These are phyloP conservation scores for Plenodomus tracheiphilus DNA, from an alignment of 2,329 filamentous ascomycete species.

Conservation along the genomic window DNA sequence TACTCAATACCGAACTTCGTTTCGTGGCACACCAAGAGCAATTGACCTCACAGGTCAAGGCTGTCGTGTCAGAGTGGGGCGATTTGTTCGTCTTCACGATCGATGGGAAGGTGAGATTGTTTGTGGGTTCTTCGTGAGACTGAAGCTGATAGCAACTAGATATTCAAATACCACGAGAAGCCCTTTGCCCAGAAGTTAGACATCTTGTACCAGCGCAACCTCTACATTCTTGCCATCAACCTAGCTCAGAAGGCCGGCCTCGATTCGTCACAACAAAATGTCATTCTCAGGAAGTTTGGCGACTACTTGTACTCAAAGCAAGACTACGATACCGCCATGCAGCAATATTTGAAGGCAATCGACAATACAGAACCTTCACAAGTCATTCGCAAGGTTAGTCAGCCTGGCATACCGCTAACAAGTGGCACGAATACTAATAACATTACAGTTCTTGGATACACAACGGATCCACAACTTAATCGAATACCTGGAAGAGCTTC, in stretches of 20 bases:
- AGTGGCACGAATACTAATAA: conserved; percentile 10
- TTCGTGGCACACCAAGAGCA: conserved; percentile 90
- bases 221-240: conserved; percentile 89
- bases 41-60: conserved; percentile 76
- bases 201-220: conserved; percentile 89
- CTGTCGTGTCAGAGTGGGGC: conserved; percentile 84
- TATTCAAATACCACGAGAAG: conserved; percentile 89
- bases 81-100: conserved; percentile 88
- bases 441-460: conserved; percentile 79
- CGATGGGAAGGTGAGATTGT: conserved; percentile 79
- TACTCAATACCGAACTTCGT: conserved; percentile 89
- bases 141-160: conserved; percentile 51
- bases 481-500: conserved; percentile 93
- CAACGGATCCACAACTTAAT: conserved; percentile 98
- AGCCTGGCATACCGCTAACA: background rate
- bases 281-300: conserved; percentile 91
- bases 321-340: conserved; percentile 98
- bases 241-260: conserved; percentile 87
- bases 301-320: conserved; percentile 94
- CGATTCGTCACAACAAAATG: conserved; percentile 78
- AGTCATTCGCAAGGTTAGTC: conserved; percentile 80
- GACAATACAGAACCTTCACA: conserved; percentile 96
- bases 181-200: conserved; percentile 87
- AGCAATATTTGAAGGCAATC: conserved; percentile 94
- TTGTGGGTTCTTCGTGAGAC: too few species aligned